A percentile compares a stretch with the other conserved stretches of the same genome.
Conservation (phyloP, 2,329 filamentous ascomycete species). For the Fusarium camptoceras region DNA sequence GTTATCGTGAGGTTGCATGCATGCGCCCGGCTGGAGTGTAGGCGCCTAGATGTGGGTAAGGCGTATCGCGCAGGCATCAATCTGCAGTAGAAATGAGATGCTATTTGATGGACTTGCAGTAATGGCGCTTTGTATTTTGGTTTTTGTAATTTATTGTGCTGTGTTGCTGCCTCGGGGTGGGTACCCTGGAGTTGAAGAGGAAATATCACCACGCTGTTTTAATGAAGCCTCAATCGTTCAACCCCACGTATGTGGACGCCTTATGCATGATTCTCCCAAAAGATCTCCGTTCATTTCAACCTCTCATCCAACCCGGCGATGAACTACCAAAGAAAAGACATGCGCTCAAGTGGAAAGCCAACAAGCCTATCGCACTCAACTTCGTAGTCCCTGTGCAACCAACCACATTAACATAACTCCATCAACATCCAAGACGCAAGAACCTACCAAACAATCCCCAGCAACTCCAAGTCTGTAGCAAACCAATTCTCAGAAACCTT, state of each 20-base stretch:
- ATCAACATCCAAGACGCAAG: not conserved
- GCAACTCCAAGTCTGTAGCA: not conserved
- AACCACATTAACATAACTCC: not conserved
- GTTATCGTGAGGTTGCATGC: not conserved
- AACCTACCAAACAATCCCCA: not conserved
- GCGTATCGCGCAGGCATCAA: not conserved
- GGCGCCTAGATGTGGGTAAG: not conserved
- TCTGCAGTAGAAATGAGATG: not conserved
- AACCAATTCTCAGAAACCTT: not conserved
- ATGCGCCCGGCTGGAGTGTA: not conserved
- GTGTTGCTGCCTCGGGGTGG: not conserved
- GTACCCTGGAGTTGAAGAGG: not conserved
- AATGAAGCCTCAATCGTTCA: not conserved
- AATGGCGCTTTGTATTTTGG: not conserved
- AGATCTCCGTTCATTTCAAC: not conserved
- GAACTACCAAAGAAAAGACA: not conserved
- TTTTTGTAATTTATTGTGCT: not conserved
- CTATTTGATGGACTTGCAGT: not conserved
- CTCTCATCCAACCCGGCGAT: not conserved
- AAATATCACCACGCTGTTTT: not conserved
- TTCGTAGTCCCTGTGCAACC: not conserved
- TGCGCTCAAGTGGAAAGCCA: not conserved
- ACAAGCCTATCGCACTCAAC: rapidly evolving
- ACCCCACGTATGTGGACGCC: not conserved
- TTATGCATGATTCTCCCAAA: not conserved